phyloP scores from a whole-genome alignment of 2,329 filamentous ascomycete species.

The Mycosphaerelloides madeirae region DNA sequence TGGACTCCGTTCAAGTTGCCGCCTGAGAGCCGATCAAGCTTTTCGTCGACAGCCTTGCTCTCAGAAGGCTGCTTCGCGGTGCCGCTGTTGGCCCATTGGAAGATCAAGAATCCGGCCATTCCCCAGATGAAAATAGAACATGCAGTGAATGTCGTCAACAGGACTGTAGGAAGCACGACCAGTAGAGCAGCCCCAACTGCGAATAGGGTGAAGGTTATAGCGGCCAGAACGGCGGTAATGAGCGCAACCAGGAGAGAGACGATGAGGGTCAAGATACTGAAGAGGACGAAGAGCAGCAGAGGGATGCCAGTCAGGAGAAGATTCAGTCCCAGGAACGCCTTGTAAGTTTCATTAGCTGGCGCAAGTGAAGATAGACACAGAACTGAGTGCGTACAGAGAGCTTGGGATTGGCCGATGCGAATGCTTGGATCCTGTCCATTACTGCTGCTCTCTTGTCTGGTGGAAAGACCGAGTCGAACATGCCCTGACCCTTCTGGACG shows the following conservation, averaged over 20 bases:
- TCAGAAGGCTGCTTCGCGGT: conserved; percentile 1
- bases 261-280: conserved; percentile 58
- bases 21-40: no score
- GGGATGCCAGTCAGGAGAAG: conserved; percentile 62
- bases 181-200: conserved; percentile 63
- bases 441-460: conserved; percentile 57
- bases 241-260: conserved; percentile 60
- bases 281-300: conserved; percentile 62
- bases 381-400: conserved; percentile 54
- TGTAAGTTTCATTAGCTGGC: conserved; percentile 11
- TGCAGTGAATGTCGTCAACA: conserved; percentile 60
- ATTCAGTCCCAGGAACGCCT: conserved; percentile 67
- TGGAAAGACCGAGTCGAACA: conserved; percentile 53
- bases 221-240: conserved; percentile 47
- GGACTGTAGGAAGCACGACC: conserved; percentile 63
- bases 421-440: conserved; percentile 50
- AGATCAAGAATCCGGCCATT: conserved; percentile 53
- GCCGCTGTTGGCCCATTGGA: conserved; percentile 35
- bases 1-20: no score
- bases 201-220: conserved; percentile 60
- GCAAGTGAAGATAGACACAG: not conserved
- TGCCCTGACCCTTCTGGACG: conserved; percentile 27
- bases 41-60: not conserved
- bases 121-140: conserved; percentile 65
- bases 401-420: conserved; percentile 62